Evolutionary conservation across 2,329 filamentous ascomycete species (phyloP).

Genomic region (Truncatella angustata): DNA sequence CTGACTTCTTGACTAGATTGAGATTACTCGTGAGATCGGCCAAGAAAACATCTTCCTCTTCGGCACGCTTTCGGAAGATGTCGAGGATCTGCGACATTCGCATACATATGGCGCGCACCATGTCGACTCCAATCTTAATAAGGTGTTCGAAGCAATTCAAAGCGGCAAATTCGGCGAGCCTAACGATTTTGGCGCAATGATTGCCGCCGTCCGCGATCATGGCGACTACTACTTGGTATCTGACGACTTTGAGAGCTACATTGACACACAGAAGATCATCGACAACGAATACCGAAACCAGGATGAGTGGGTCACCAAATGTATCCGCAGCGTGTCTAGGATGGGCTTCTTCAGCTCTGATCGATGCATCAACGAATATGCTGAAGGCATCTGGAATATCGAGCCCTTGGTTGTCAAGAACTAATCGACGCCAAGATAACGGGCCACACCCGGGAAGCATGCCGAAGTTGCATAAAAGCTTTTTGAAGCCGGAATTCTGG

Average conservation of each 20-base stretch:
- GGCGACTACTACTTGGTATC: constrained; percentile 98
- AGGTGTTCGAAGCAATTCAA: constrained; percentile 83
- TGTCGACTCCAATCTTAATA: constrained; percentile 72
- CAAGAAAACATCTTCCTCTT: constrained; percentile 99
- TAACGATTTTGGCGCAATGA: constrained; percentile 75
- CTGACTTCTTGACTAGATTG: constrained; percentile 55
- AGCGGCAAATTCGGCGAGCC: constrained; percentile 77
- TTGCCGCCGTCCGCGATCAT: constrained; percentile 83
- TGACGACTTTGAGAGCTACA: constrained; percentile 94
- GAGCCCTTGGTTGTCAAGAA: constrained; percentile 66
- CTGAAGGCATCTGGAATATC: constrained; percentile 94
- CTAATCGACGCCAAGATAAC: neutral
- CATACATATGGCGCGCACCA: constrained; percentile 81
- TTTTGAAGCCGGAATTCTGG: no score
- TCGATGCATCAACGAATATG: constrained; percentile 95
- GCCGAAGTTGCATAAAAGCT: no score
- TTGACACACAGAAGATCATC: constrained; percentile 85
- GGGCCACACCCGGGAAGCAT: no score
- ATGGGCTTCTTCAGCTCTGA: constrained; percentile 99
- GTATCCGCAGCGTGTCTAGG: constrained; percentile 79
- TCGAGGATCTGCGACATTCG: constrained; percentile 88
- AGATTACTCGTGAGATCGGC: constrained; percentile 95
- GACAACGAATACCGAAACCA: constrained; percentile 91
- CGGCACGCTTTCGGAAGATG: constrained; percentile 91
- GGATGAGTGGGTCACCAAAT: constrained; percentile 89